Evolutionary conservation across 1,139 yeast species (phyloP).

Genomic region (Spencermartinsiella ligniputridi): DNA sequence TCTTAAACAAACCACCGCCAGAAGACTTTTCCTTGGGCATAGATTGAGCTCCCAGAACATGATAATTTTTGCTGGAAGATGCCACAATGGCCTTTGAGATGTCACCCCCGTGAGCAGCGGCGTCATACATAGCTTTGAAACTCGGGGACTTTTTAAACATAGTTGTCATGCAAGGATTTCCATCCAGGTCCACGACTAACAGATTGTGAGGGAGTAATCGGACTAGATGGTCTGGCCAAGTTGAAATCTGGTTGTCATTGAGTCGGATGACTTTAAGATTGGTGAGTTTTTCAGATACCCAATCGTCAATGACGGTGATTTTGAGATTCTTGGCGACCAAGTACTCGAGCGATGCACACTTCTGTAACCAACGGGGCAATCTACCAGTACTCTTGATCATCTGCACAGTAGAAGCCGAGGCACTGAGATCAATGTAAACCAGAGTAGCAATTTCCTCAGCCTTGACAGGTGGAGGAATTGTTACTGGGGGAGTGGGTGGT

Average conservation of each 20-base stretch:
- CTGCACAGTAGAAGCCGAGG: slow-evolving; percentile 19
- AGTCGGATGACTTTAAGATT: slow-evolving; percentile 26
- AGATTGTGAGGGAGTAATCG: slow-evolving; percentile 22
- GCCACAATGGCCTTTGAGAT: not conserved
- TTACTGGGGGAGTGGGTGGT: slow-evolving; percentile 5
- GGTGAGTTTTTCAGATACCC: slow-evolving; percentile 26
- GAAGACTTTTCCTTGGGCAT: not conserved
- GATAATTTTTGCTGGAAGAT: slow-evolving; percentile 3
- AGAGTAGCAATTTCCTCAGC: slow-evolving; percentile 14
- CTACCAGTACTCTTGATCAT: slow-evolving; percentile 26
- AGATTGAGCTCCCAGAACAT: not conserved
- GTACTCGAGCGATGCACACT: slow-evolving; percentile 25
- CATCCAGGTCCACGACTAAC: slow-evolving; percentile 29
- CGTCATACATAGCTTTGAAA: slow-evolving; percentile 19
- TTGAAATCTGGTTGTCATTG: slow-evolving; percentile 26
- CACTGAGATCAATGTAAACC: slow-evolving; percentile 26
- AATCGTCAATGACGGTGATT: slow-evolving; percentile 27
- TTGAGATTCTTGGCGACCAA: slow-evolving; percentile 27
- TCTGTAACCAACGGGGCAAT: slow-evolving; percentile 28
- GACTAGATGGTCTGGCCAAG: slow-evolving; percentile 32
- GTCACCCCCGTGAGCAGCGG: slow-evolving; percentile 8
- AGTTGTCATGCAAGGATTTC: slow-evolving; percentile 30
- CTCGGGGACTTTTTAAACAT: slow-evolving; percentile 20
- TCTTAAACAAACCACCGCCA: not conserved
- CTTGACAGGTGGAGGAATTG: slow-evolving; percentile 6